Evolutionary conservation across 805 yeast species (phyloP), one percentile per base, ranked within the genome.

Genomic region (Lipomyces oligophaga): DNA sequence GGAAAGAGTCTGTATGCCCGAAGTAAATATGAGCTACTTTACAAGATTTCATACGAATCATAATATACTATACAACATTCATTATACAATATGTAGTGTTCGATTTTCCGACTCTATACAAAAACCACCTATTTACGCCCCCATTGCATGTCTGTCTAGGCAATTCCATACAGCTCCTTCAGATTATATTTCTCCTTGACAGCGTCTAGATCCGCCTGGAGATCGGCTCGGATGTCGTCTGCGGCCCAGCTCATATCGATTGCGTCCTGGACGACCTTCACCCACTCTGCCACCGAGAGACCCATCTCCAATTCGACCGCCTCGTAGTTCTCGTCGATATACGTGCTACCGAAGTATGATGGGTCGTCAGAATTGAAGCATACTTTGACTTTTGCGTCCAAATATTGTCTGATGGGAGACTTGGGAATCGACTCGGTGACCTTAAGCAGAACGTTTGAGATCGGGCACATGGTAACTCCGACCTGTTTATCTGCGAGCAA

Each of bases 301-400:
- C 80, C 79, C 64, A 85, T 85, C 54, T 75, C 71, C 43, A 76
- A 70, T 52, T 83, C 84, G 24, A 83, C 85, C 30, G 75, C 76
- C 25, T 75, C 61, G 64, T 84, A 85, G 65, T 84, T 85, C 61
- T 85, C 90, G 55, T 85, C 67, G 55, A 84, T 78, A 65, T 83
- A 84, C n/a, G 87, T 90, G 47, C 55, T 49, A 38, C 90, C 90
- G 61, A 85, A 85, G 63, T 85, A 85, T 3, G 93, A 85, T 32
- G 88, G 88, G 61, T 81, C 88, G 61, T 81, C 87, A 3, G 85
- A 79, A 65, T 85, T 85, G 63, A 85, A 71, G 34, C 87, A 80
- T 64, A 85, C 81, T 22, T 86, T 81, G 19, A 84, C 82, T 52
- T 75, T 72, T 25, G 71, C 69, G 6, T 81, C 84, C 40, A 85